These are phyloP conservation scores for Sclerotiophoma versabilis DNA, from an alignment of 2,329 filamentous ascomycete genomes.

Conservation along the genomic window DNA sequence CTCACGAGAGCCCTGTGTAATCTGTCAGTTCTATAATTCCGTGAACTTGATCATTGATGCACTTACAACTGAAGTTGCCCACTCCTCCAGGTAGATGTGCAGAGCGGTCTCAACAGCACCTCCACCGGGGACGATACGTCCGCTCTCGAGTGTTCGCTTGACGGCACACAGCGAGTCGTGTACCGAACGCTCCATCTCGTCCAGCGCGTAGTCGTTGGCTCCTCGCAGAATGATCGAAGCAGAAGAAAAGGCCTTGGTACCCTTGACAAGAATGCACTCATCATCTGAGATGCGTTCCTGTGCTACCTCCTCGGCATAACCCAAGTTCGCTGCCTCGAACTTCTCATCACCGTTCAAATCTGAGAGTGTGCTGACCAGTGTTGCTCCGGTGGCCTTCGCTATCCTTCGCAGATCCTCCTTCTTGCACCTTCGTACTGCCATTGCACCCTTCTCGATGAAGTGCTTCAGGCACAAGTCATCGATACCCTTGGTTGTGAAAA, in stretches of 20 bases:
- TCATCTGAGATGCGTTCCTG: conserved; percentile 99
- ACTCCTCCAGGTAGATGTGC: conserved; percentile 99
- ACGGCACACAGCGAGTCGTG: conserved; percentile 97
- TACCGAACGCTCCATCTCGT: conserved; percentile 98
- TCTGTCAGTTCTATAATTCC: conserved; percentile 6
- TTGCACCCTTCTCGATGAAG: conserved; percentile 92
- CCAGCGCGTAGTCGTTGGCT: conserved; percentile 93
- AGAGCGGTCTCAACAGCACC: conserved; percentile 98
- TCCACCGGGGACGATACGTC: conserved; percentile 94
- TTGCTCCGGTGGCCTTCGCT: conserved; percentile 93
- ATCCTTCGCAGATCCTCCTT: conserved; percentile 97
- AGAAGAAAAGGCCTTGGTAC: conserved; percentile 91
- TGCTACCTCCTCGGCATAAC: conserved; percentile 92
- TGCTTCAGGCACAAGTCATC: conserved; percentile 94
- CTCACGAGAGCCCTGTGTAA: conserved; percentile 77
- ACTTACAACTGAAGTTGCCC: conserved; percentile 88
- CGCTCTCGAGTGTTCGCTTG: conserved; percentile 95
- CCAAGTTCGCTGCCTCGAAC: conserved; percentile 89
- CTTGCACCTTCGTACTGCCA: conserved; percentile 96
- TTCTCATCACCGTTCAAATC: conserved; percentile 97
- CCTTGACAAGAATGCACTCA: conserved; percentile 96
- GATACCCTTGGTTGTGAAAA: conserved; percentile 97
- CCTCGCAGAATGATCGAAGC: conserved; percentile 96
- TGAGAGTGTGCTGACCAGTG: conserved; percentile 88
- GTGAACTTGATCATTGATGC: not conserved